Evolutionary conservation across 1,284 basidiomycete genomes (phyloP).

Genomic region (Cryptococcus hybrid): DNA sequence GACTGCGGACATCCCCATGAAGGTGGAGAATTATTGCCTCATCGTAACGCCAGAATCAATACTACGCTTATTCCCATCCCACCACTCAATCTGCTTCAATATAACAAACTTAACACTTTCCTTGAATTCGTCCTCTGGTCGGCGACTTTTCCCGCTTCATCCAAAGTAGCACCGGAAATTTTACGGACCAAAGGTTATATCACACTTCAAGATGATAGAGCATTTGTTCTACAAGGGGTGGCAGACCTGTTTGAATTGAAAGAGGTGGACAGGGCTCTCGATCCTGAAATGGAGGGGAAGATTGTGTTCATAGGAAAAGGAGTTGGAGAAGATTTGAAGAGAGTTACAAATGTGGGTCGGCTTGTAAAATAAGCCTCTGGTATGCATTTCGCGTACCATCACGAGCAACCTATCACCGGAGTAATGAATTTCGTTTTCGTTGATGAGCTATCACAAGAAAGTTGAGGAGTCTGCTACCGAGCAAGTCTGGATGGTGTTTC

Average conservation of each 20-base stretch:
- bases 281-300: conserved; percentile 59
- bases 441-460: too few relatives aligned
- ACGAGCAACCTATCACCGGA: too few relatives aligned
- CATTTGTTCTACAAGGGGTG: conserved; percentile 80
- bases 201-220: conserved; percentile 55
- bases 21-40: conserved; percentile 10
- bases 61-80: conserved; percentile 65
- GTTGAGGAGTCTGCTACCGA: too few relatives aligned
- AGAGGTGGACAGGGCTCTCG: conserved; percentile 49
- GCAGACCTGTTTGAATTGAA: conserved; percentile 77
- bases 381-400: too few relatives aligned
- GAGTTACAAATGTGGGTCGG: conserved; percentile 9
- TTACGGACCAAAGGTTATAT: conserved; percentile 83
- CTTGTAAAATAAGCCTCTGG: neutral
- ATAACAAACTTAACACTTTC: conserved; percentile 64
- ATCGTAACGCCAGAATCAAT: conserved; percentile 57
- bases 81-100: conserved; percentile 48
- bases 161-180: conserved; percentile 55
- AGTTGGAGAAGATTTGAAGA: conserved; percentile 49
- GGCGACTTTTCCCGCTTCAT: conserved; percentile 16
- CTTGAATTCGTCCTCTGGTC: conserved; percentile 79
- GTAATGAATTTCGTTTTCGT: too few relatives aligned
- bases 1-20: conserved; percentile 26
- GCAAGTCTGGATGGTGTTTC: too few relatives aligned
- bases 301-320: conserved; percentile 85